Conservation (phyloP, 129 eudicot species). For the Flaveria sonorensis region DNA sequence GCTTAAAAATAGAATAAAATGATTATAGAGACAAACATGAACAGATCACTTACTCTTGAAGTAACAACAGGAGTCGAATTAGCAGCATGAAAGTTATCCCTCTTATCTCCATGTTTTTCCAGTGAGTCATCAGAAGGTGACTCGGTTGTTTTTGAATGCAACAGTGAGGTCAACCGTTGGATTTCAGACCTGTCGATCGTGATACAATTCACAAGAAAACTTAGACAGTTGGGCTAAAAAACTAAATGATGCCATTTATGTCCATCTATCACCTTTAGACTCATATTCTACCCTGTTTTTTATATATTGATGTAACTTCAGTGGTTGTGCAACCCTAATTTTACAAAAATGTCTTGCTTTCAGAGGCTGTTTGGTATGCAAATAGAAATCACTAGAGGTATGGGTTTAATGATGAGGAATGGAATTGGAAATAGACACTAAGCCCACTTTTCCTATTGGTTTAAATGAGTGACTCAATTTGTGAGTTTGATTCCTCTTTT, state of each 20-base stretch:
- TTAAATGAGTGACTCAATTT: neutral
- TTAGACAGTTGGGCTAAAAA: neutral
- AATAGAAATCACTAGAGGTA: neutral
- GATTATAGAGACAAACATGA: conserved; percentile 10
- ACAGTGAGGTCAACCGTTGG: conserved; percentile 56
- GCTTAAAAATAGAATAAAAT: neutral
- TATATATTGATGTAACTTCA: neutral
- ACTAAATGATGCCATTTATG: neutral
- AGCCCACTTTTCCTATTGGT: neutral
- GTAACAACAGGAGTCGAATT: conserved; percentile 44
- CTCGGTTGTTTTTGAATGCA: conserved; percentile 58
- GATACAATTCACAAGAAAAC: neutral
- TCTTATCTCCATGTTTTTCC: conserved; percentile 35
- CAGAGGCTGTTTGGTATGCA: neutral
- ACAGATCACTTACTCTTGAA: conserved; percentile 44
- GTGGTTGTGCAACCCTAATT: neutral
- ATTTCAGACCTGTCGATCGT: conserved; percentile 59
- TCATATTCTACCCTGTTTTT: neutral
- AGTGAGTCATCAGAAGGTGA: conserved; percentile 30
- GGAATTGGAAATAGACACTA: neutral
- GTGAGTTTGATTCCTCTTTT: neutral
- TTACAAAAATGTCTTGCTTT: neutral
- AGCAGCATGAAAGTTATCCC: conserved; percentile 29
- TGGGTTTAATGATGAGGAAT: neutral
- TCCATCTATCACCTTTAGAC: neutral